A percentile compares a stretch with the other conserved stretches of the same genome.
phyloP scores from a whole-genome alignment of 805 yeast species.

The Komagataella pseudopastoris region DNA sequence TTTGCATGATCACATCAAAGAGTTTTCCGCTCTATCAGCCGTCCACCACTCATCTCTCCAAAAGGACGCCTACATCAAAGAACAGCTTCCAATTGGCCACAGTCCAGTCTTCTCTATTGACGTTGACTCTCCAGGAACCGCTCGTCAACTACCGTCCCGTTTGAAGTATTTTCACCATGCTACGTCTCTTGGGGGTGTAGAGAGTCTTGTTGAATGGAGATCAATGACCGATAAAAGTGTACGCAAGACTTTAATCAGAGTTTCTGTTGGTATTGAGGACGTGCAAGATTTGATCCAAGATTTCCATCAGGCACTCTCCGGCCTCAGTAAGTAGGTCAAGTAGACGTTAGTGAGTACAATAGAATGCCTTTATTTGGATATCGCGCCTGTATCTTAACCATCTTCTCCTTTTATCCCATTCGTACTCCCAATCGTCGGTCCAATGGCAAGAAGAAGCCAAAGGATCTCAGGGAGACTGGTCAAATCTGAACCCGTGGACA shows the following conservation, averaged over 20 bases:
- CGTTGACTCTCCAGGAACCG: conserved; percentile 19
- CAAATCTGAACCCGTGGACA: neutral
- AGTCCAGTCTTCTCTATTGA: conserved; percentile 36
- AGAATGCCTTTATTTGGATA: too few relatives aligned
- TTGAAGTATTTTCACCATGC: conserved; percentile 38
- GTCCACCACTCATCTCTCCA: conserved; percentile 33
- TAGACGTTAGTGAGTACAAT: neutral
- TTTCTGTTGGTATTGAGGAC: conserved; percentile 41
- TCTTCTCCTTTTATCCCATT: neutral
- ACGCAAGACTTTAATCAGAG: conserved; percentile 21
- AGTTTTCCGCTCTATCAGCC: conserved; percentile 19
- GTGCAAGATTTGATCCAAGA: conserved; percentile 35
- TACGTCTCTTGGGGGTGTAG: conserved; percentile 23
- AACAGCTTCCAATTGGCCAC: conserved; percentile 26
- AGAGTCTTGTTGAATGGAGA: conserved; percentile 31
- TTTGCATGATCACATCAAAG: conserved; percentile 19
- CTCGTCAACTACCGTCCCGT: conserved; percentile 25
- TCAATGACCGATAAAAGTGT: conserved; percentile 17
- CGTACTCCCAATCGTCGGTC: neutral
- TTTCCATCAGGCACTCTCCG: conserved; percentile 21
- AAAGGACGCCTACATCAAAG: conserved; percentile 16
- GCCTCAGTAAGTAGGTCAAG: neutral
- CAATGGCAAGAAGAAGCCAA: neutral
- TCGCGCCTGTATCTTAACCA: neutral
- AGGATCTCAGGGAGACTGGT: neutral